A percentile compares a stretch with the other conserved stretches of the same genome.
Evolutionary conservation across 768 basidiomycete genomes (phyloP).

Genomic region (Pleurotus sapidus): DNA sequence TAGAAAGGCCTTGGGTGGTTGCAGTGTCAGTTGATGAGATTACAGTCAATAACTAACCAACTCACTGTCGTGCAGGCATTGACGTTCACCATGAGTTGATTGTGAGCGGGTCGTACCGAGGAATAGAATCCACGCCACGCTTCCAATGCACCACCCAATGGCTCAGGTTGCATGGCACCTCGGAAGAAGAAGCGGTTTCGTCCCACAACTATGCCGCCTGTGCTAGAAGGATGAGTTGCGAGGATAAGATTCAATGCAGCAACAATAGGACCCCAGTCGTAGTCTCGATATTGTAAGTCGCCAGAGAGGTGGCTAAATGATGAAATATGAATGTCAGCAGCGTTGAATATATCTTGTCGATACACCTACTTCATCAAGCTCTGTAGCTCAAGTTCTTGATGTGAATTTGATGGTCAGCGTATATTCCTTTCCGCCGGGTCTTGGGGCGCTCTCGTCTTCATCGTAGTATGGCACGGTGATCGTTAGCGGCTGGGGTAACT

Average conservation of each 20-base stretch:
- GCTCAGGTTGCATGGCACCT: slow-evolving; percentile 42
- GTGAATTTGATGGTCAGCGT: slow-evolving; percentile 39
- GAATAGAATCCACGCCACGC: slow-evolving; percentile 60
- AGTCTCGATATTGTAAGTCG: slow-evolving; percentile 45
- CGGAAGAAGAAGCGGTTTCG: slow-evolving; percentile 68
- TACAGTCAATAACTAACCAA: slow-evolving; percentile 16
- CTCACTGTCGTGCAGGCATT: slow-evolving; percentile 52
- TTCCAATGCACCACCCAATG: slow-evolving; percentile 52
- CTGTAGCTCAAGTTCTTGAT: slow-evolving; percentile 52
- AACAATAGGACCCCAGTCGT: slow-evolving; percentile 56
- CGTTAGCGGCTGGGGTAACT: slow-evolving; percentile 41
- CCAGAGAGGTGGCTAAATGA: slow-evolving; percentile 51
- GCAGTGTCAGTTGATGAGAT: too few relatives aligned
- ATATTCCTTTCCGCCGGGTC: slow-evolving; percentile 45
- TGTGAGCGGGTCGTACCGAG: slow-evolving; percentile 54
- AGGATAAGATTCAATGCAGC: slow-evolving; percentile 66
- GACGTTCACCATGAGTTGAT: slow-evolving; percentile 61
- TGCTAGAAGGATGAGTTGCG: slow-evolving; percentile 48
- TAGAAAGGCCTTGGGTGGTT: slow-evolving; percentile 53
- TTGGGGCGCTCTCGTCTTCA: slow-evolving; percentile 46
- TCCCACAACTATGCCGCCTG: slow-evolving; percentile 63
- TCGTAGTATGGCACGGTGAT: slow-evolving; percentile 46
- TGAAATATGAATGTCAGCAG: slow-evolving; percentile 11
- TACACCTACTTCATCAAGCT: slow-evolving; percentile 35
- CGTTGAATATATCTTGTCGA: slow-evolving; percentile 18